Base-by-base conservation (phyloP, 83 land plant species). In the Picea abies region DNA sequence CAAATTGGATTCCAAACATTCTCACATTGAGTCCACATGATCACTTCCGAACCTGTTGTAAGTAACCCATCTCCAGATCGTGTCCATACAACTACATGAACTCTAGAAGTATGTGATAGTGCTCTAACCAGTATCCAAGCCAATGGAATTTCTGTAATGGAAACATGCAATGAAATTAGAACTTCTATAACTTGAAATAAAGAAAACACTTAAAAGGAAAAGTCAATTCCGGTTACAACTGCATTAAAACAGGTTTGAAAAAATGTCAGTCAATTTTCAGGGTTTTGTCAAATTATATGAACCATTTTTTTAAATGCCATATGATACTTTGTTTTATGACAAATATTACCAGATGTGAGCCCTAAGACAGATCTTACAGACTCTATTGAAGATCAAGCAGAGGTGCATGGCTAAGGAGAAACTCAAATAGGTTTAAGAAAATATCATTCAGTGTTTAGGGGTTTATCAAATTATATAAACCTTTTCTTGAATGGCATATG, bases 21-120 rank as follows among this genome's bases (percentile, higher is more conserved):
- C 4, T 80, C 80, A 10, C 83, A 84, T 78, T 82, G 91, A 81
- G 64, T 87, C 97, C 97, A 96, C 84, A 92, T 84, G 35, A 86
- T 87, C n/a, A 93, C 88, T 25, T 96, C 92, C 6, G 64, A 72
- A 26, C 99, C 99, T 62, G 89, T 93, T 20, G 91, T 67, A 85
- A 97, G 81, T 80, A 97, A 82, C 26, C 97, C 99, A 87, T 97
- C 99, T 19, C 99, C 99, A 61, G 96, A 97, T 4, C 89, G 94
- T 17, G 97, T 96, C 99, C 99, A 97, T 72, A 83, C 82, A 65
- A 93, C 85, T 17, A 88, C 87, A 66, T 87, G 90, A 47, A 94
- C 91, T n/a, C 81, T 78, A 72, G 85, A 86, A 66, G 88, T 68
- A 84, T 97, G 98, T 20, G 84, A 82, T 79, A 96, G 90, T 41